These are phyloP conservation scores for Tilletia indica DNA, from an alignment of 1,284 basidiomycete genomes.

Conservation along the genomic window DNA sequence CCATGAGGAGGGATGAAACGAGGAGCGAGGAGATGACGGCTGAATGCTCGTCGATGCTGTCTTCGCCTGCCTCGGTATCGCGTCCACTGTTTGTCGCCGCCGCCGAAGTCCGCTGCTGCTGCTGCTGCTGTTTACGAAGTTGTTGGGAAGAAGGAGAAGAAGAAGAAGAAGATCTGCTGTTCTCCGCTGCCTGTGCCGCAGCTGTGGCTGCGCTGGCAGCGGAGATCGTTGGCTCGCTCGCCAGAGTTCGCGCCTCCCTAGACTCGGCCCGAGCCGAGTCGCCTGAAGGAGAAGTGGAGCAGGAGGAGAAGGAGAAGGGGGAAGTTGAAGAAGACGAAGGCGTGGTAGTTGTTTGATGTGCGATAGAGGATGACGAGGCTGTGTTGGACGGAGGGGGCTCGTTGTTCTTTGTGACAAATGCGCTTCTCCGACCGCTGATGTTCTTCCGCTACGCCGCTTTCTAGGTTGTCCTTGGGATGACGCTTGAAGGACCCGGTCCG, in stretches of 20 bases:
- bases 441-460: too few relatives aligned
- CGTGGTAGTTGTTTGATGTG: too few relatives aligned
- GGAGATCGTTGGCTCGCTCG: constrained; percentile 5
- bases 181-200: constrained; percentile 1
- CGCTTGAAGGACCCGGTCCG: too few relatives aligned
- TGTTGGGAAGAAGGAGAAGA: background rate
- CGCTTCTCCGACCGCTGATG: too few relatives aligned
- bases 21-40: background rate
- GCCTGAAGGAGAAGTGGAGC: background rate
- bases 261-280: constrained; percentile 2
- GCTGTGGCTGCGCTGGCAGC: constrained; percentile 1
- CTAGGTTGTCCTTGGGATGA: too few relatives aligned
- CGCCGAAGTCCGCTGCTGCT: background rate
- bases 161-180: background rate
- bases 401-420: too few relatives aligned
- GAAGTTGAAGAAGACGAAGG: background rate
- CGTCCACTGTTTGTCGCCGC: background rate
- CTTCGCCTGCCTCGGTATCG: background rate
- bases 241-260: background rate
- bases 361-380: too few relatives aligned
- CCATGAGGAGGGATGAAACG: background rate
- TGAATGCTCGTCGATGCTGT: background rate
- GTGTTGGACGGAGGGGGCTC: too few relatives aligned
- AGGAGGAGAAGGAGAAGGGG: background rate
- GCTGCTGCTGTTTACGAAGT: background rate